Base-by-base conservation (phyloP, 192 early-diverging fungal genomes). In the Rhizophlyctis rosea region DNA sequence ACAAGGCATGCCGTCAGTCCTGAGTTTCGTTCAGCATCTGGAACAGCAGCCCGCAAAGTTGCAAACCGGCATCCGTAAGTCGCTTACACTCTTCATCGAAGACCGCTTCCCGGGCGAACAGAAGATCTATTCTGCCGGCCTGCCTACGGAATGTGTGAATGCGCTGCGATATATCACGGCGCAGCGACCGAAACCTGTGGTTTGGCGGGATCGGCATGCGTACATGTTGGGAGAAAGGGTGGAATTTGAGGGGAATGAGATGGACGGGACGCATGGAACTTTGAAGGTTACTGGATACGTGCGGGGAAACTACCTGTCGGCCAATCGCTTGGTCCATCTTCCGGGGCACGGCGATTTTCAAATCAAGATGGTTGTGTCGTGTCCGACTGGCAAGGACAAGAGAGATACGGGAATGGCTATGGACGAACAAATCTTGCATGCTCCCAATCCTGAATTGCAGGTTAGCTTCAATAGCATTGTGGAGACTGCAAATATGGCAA, bases 261-360 rank as follows among this genome's bases (percentile, higher is more conserved):
- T 72, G 4, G 81, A 82, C 57, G 62, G 67, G 56, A 76, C 33
- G 27, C 5, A 50, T 0, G 73, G 91, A 14, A 81, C 79, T 3
- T 68, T 99, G 61, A 81, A 75, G 27, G 81, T 99, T 13, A 93
- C 89, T 18, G 96, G 95, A 4, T 92, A 88, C 61, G 76, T 94
- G 36, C 79, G 96, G 47, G 95, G 96, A 2, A 80, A 78, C 27
- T 83, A 84, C 29, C 83, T 99, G 50, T 89, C 88, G 32, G 95
- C 95, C 55, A 95, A 97, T 68, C 87, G 93, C 1, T 79, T 97
- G 32, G 75, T 98, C 2, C 93, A 97, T 73, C 77, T 98, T 35
- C 93, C 92, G 35, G 88, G 90, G 57, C 91, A 82, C 81, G 96
- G 96, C 34, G 94, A 98, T 70, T 98, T 88, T 76, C 96, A 98